Conservation (phyloP, 2,329 filamentous ascomycete genomes). For the Nothomitra cinnamomea region DNA sequence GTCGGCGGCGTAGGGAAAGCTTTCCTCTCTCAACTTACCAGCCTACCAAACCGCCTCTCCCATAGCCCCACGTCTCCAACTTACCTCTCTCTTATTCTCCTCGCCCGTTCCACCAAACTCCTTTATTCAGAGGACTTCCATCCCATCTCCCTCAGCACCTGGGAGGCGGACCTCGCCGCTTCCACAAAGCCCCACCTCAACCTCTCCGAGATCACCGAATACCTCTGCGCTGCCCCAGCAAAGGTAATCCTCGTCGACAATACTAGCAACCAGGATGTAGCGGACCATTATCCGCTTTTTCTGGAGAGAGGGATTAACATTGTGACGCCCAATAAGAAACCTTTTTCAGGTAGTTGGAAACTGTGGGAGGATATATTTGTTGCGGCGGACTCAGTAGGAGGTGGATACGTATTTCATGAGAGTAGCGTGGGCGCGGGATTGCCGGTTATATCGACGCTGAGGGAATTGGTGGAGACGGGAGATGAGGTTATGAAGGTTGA, state of each 20-base stretch:
- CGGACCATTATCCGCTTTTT: slow-evolving; percentile 66
- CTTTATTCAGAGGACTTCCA: slow-evolving; percentile 60
- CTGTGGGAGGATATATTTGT: slow-evolving; percentile 81
- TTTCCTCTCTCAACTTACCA: slow-evolving; percentile 69
- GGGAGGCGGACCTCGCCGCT: slow-evolving; percentile 42
- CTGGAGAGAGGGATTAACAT: slow-evolving; percentile 71
- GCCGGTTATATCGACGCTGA: slow-evolving; percentile 82
- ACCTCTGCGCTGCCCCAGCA: slow-evolving; percentile 59
- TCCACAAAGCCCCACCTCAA: slow-evolving; percentile 48
- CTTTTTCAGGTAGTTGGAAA: slow-evolving; percentile 65
- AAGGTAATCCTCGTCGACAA: slow-evolving; percentile 85
- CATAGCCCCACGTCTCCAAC: slow-evolving; percentile 37
- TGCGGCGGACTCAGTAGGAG: slow-evolving; percentile 35
- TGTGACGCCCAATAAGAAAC: slow-evolving; percentile 97
- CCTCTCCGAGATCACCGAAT: slow-evolving; percentile 55
- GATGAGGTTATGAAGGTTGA: slow-evolving; percentile 86
- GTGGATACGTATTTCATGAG: slow-evolving; percentile 74
- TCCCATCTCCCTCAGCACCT: slow-evolving; percentile 42
- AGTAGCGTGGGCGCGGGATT: slow-evolving; percentile 86
- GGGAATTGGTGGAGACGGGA: slow-evolving; percentile 86
- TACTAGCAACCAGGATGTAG: slow-evolving; percentile 78
- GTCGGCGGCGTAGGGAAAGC: slow-evolving; percentile 84
- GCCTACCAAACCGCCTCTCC: slow-evolving; percentile 42
- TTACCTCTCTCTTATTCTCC: slow-evolving; percentile 63
- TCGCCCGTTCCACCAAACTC: slow-evolving; percentile 72